Percentiles rank a stretch among this genome's conserved stretches.
Evolutionary conservation across 495 filamentous ascomycete genomes (phyloP).

Genomic region (Podospora conica): DNA sequence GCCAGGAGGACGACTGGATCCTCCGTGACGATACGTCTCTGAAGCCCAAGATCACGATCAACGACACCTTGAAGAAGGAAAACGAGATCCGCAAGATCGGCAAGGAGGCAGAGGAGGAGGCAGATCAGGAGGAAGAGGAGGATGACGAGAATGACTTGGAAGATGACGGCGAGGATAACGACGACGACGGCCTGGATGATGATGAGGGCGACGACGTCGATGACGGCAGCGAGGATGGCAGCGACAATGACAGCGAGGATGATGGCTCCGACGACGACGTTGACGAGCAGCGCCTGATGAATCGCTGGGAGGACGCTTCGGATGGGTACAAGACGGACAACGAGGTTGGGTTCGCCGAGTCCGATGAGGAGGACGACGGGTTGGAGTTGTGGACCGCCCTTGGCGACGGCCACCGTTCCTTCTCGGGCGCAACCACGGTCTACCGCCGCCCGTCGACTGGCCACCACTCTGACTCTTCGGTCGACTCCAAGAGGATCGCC

Average conservation of each 20-base stretch:
- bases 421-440: conserved; percentile 34
- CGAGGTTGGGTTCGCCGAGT: conserved; percentile 86
- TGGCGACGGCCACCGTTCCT: conserved; percentile 41
- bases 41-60: conserved; percentile 68
- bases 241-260: conserved; percentile 35
- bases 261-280: conserved; percentile 7
- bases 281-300: conserved; percentile 45
- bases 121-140: conserved; percentile 45
- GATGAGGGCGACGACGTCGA: conserved; percentile 35
- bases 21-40: conserved; percentile 53
- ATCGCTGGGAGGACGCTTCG: conserved; percentile 58
- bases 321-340: conserved; percentile 93
- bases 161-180: conserved; percentile 47
- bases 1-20: conserved; percentile 83
- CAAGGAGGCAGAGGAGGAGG: conserved; percentile 68
- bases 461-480: conserved; percentile 39
- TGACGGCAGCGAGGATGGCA: conserved; percentile 44
- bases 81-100: conserved; percentile 78
- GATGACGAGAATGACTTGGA: conserved; percentile 41
- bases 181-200: conserved; percentile 33
- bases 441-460: conserved; percentile 34
- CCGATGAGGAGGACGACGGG: conserved; percentile 80
- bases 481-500: conserved; percentile 19
- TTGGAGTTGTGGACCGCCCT: conserved; percentile 72
- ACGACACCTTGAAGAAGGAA: conserved; percentile 86